Base-by-base conservation (phyloP, 345 rosid species). In the Populus nigra region DNA sequence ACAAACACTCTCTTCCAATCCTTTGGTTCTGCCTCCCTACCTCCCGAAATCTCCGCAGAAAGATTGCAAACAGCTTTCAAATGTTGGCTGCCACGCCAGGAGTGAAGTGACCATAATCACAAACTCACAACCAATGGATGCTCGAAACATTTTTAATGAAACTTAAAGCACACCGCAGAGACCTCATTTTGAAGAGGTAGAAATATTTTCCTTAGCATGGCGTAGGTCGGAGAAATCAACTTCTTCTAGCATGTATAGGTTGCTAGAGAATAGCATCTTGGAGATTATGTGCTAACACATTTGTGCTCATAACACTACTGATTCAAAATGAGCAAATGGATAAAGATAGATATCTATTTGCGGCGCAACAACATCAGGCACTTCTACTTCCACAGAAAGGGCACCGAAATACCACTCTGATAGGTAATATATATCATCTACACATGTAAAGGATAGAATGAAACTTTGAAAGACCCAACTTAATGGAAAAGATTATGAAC, bases 11-110 rank as follows among this genome's bases (percentile, higher is more conserved):
- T 31, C 33, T 1, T 2, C 33, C 16, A 22, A 22, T 17, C 27
- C 47, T 65, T 10, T 20, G 8, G 10, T 7, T 31, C 22, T 65
- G 41, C 67, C 47, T 73, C 41, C 25, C 50, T 71, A 66, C 35
- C 45, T 77, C 29, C 83, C 79, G 79, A 79, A 81, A 80, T 83
- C 80, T 22, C 47, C 87, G 85, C 86, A 45, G 80, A 75, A 79
- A 75, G 77, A 43, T 50, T 15, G 74, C 23, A 27, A 57, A 63
- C 27, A 65, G 65, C 77, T 38, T 23, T 49, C 36, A 43, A 16
- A 25, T 36, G 59, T 50, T 33, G 33, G 78, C 31, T 16, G 73
- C 79, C 84, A 79, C 68, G 81, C 88, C 61, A 68, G 71, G 63
- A 66, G 35, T 7, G 70, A 77, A 59, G 36, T 73, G 68, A 27